These are phyloP conservation scores for Lactifluus pinguis DNA, from an alignment of 768 basidiomycete species.

Conservation along the genomic window DNA sequence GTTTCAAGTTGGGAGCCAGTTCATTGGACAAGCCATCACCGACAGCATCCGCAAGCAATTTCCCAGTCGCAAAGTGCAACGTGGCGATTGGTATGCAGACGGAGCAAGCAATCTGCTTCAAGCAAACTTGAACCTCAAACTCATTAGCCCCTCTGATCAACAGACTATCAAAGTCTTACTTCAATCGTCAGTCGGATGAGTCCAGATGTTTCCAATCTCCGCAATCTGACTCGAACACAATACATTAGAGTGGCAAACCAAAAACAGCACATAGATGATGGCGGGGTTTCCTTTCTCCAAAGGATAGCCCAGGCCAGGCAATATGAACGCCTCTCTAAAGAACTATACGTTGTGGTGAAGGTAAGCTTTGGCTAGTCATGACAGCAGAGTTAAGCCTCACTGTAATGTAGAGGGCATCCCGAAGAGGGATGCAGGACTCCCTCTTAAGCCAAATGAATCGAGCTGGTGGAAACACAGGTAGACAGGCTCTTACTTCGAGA, in stretches of 20 bases:
- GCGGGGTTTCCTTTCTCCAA: neutral
- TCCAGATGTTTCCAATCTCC: neutral
- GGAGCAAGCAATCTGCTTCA: neutral
- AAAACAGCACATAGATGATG: neutral
- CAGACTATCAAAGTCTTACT: neutral
- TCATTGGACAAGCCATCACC: neutral
- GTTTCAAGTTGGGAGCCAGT: neutral
- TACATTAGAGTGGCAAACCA: neutral
- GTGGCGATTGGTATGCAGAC: neutral
- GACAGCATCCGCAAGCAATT: neutral
- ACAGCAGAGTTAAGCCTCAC: neutral
- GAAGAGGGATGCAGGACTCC: neutral
- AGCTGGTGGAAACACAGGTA: neutral
- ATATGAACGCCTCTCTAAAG: neutral
- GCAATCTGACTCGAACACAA: neutral
- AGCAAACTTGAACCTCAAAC: neutral
- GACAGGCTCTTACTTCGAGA: no score
- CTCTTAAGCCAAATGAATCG: neutral
- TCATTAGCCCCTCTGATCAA: neutral
- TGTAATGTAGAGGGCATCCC: neutral
- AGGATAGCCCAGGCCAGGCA: neutral
- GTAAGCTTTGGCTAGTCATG: neutral
- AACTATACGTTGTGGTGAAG: neutral
- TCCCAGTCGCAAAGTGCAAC: neutral
- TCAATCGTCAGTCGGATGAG: neutral